Base-by-base conservation (phyloP, 2,329 filamentous ascomycete species). In the Dichotomopilus funicola region DNA sequence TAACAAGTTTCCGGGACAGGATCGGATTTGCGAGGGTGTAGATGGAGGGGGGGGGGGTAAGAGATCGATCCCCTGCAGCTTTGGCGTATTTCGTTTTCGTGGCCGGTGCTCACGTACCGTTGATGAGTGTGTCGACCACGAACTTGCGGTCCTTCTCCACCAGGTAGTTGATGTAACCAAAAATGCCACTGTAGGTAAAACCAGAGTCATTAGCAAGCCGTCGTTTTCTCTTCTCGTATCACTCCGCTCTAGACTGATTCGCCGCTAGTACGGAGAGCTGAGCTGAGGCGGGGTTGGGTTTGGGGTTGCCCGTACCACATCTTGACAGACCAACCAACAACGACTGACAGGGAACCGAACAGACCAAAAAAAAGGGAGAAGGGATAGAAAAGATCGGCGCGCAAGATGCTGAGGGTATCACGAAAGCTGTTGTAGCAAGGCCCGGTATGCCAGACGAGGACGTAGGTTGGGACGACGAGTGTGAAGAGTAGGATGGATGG, bases 121-220 rank as follows among this genome's bases (percentile, higher is more conserved):
- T 96, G 73, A 96, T 88, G 66, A 99, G 82, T 61, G 92, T 97
- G 72, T 96, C 86, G 71, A 97, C 82, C 73, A 97, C 95, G 78
- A 88, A 95, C 76, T 89, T 91, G 73, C 94, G 85, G 79, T 97
- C 92, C 83, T 95, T 96, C 82, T 97, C 94, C 72, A 97, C 91
- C 73, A 97, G 80, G 78, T 97, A 97, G 80, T 97, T 97, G 79
- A 97, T 89, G 82, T 97, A 97, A 68, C 92, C 92, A 78, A 97
- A 95, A 76, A 94, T 95, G 74, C 89, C 89, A 86, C 89, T 92
- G 63, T 19, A 57, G 58, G 56, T 60, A 50, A 59, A 55, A 42
- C 46, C 41, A 53, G 61, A 27, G 59, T 61, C 57, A 68, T 70
- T 61, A 68, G 59, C 60, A 46, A n/a, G 44, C 40, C 37, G 50